Conservation (phyloP, 768 basidiomycete species). For the Inosperma sp. region DNA sequence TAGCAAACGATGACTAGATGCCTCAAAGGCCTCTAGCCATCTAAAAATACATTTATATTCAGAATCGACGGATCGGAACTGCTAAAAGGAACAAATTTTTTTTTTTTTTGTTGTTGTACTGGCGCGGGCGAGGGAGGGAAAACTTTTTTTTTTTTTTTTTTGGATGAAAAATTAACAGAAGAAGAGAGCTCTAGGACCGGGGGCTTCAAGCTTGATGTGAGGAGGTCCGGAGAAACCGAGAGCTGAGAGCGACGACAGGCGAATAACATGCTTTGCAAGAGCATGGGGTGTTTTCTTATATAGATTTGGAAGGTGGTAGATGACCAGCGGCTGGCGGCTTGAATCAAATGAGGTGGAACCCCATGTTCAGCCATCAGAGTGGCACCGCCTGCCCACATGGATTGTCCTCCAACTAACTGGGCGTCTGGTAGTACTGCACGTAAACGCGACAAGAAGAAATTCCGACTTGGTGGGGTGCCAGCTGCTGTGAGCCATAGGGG, state of each 20-base stretch:
- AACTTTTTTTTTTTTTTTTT: not conserved
- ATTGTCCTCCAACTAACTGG: slow-evolving; percentile 6
- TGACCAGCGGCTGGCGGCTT: slow-evolving; percentile 14
- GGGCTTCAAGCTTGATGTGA: not conserved
- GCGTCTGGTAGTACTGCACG: not conserved
- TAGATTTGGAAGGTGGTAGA: slow-evolving; percentile 16
- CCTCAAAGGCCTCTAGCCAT: too few species aligned
- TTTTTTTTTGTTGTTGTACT: too few species aligned
- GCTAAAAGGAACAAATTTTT: not conserved
- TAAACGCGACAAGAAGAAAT: slow-evolving; percentile 10
- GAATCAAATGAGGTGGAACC: slow-evolving; percentile 7
- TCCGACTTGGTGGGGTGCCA: slow-evolving; percentile 4
- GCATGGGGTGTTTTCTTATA: slow-evolving; percentile 11
- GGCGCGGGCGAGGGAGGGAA: too few species aligned
- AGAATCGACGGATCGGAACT: not conserved
- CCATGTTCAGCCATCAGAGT: slow-evolving; percentile 11
- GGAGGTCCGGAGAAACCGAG: not conserved
- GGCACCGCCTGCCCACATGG: slow-evolving; percentile 15
- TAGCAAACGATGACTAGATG: too few species aligned
- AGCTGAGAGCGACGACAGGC: not conserved
- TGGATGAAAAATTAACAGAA: not conserved
- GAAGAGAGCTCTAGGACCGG: not conserved
- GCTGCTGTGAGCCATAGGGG: slow-evolving; percentile 9
- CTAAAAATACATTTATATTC: too few species aligned
- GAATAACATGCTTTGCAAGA: not conserved